Evolutionary conservation across 2,329 filamentous ascomycete genomes (phyloP), one percentile per base, ranked within the genome.

Genomic region (Apiospora hydei): DNA sequence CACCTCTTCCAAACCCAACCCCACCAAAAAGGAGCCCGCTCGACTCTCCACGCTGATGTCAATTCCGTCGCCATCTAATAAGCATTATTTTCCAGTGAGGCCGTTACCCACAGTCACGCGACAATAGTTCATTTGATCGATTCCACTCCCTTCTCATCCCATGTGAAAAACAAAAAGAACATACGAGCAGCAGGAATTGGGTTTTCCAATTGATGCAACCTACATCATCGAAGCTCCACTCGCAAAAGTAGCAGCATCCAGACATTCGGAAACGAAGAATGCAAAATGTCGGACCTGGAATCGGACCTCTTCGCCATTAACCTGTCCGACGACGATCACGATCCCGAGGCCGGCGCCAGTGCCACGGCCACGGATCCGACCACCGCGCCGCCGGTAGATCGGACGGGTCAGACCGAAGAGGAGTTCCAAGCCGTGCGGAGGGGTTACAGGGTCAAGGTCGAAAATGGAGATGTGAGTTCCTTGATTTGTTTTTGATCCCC

Each of bases 381-480:
- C 34, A 38, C 34, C 5, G 34, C 64, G 69, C 70, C 26, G 71
- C 74, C n/a, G 21, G 74, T 73, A 43, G 67, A 75, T 71, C 75
- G 79, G 69, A 75, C 74, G 11, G 78, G 73, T 0, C 87, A 89
- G 77, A 84, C 87, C 0, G 87, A 89, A 72, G 84, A 83, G 21
- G 84, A 84, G 1, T 89, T 88, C 74, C 83, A 84, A 73, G 81
- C 78, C 6, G 81, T 90, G 3, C 85, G 84, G 77, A 78, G 76
- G 5, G 79, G 76, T 1, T 90, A 90, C 72, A 75, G 75, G 21
- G 82, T 81, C 30, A 89, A 88, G 74, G 76, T 88, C 49, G 87
- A 90, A 76, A 88, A 89, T 73, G 88, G 88, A 72, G 81, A 89
- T 75, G 88, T 89, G 77, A 74, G 83, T 77, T 46, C 44, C 21